phyloP scores from a whole-genome alignment of 331 rosid genomes.

The Acacia concinna region DNA sequence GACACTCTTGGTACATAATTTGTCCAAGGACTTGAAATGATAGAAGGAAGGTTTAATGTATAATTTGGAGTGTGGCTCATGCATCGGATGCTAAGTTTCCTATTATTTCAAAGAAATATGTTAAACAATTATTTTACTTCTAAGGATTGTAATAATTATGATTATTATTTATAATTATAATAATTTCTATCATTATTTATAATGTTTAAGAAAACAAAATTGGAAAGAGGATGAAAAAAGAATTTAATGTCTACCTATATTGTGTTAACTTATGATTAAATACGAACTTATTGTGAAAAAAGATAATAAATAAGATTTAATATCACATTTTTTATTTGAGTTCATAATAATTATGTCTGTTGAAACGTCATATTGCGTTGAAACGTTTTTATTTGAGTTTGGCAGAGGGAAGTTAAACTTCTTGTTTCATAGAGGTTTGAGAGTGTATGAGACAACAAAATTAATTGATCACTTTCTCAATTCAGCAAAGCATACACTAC shows the following conservation, averaged over 20 bases:
- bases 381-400: background rate
- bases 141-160: background rate
- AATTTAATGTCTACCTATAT: slow-evolving; percentile 12
- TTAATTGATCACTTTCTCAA: slow-evolving; percentile 17
- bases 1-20: background rate
- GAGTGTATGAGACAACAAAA: background rate
- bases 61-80: slow-evolving; percentile 10
- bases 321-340: background rate
- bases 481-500: slow-evolving; percentile 1
- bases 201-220: background rate
- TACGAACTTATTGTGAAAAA: background rate
- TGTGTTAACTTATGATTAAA: background rate
- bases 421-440: slow-evolving; percentile 14
- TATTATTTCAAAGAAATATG: slow-evolving; percentile 10
- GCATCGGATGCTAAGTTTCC: background rate
- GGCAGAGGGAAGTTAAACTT: background rate
- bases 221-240: background rate
- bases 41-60: background rate
- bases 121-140: background rate
- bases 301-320: background rate
- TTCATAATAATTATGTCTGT: background rate
- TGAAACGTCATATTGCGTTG: slow-evolving; percentile 14
- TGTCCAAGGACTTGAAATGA: background rate
- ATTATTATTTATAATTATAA: background rate
- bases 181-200: background rate